phyloP scores from a whole-genome alignment of 441 rosid species.

The Cnidoscolus chayamansa region DNA sequence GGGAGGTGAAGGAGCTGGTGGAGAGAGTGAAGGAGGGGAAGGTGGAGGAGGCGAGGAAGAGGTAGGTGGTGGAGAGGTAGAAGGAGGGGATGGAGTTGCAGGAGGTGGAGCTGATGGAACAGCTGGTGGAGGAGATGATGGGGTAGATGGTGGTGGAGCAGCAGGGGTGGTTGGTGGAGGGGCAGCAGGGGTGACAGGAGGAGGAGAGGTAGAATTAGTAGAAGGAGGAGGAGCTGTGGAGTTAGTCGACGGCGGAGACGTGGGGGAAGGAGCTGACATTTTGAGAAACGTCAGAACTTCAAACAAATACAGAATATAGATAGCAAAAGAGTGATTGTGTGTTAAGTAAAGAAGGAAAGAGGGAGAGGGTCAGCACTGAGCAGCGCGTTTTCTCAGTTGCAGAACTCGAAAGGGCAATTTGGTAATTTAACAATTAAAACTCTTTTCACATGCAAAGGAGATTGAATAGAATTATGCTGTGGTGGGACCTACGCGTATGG shows the following conservation, averaged over 20 bases:
- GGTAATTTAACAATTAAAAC: too few species aligned
- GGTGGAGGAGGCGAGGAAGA: slow-evolving; percentile 27
- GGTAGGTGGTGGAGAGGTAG: slow-evolving; percentile 29
- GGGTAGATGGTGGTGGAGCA: slow-evolving; percentile 36
- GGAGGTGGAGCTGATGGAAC: slow-evolving; percentile 25
- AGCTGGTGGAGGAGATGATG: slow-evolving; percentile 21
- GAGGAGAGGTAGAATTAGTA: slow-evolving; percentile 32
- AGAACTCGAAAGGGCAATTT: too few species aligned
- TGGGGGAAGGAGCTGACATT: slow-evolving; percentile 46
- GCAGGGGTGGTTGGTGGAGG: slow-evolving; percentile 31
- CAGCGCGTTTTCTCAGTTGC: background rate
- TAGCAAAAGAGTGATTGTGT: too few species aligned
- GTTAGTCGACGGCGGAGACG: slow-evolving; percentile 44
- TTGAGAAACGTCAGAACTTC: slow-evolving; percentile 2
- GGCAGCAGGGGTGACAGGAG: slow-evolving; percentile 29
- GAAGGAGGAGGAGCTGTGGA: slow-evolving; percentile 38
- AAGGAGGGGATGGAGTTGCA: slow-evolving; percentile 28
- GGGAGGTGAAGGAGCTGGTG: slow-evolving; percentile 20
- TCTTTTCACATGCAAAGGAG: background rate
- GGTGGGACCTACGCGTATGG: slow-evolving; percentile 20
- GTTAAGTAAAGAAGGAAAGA: background rate
- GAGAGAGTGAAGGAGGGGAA: slow-evolving; percentile 30
- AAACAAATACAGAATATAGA: too few species aligned
- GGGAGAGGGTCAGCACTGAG: background rate
- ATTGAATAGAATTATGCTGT: background rate